phyloP scores from a whole-genome alignment of 2,329 filamentous ascomycete genomes.

The Aaosphaeria pasadenensis region DNA sequence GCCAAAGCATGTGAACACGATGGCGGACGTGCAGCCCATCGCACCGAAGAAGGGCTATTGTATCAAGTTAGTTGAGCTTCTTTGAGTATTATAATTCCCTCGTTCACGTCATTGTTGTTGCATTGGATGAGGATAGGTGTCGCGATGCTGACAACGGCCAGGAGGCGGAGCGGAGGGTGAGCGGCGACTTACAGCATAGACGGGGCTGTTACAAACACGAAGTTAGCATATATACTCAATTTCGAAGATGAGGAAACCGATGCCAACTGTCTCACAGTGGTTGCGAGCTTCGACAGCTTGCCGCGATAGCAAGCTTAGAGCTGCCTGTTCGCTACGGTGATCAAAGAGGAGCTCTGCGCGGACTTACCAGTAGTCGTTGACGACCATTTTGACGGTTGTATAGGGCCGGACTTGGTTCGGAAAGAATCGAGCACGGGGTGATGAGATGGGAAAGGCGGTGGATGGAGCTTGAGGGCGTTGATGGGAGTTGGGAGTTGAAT shows the following conservation, averaged over 20 bases:
- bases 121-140: constrained; percentile 1
- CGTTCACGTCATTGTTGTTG: neutral
- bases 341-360: constrained; percentile 3
- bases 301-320: constrained; percentile 11
- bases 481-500: constrained; percentile 21
- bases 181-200: constrained; percentile 87
- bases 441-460: constrained; percentile 2
- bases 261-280: constrained; percentile 1
- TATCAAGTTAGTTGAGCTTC: constrained; percentile 17
- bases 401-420: constrained; percentile 16
- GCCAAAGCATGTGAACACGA: constrained; percentile 94
- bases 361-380: constrained; percentile 74
- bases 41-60: constrained; percentile 86
- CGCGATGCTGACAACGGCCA: constrained; percentile 15
- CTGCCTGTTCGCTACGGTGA: constrained; percentile 7
- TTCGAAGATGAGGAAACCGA: constrained; percentile 2
- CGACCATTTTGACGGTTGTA: constrained; percentile 58
- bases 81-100: neutral
- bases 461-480: constrained; percentile 23
- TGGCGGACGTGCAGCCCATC: constrained; percentile 93
- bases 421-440: constrained; percentile 14
- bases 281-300: constrained; percentile 38
- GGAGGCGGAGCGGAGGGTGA: constrained; percentile 17
- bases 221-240: constrained; percentile 26
- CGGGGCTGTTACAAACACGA: constrained; percentile 64